These are phyloP conservation scores for Zoysia matrella DNA, from an alignment of 202 grass and related monocot genomes.

Conservation along the genomic window DNA sequence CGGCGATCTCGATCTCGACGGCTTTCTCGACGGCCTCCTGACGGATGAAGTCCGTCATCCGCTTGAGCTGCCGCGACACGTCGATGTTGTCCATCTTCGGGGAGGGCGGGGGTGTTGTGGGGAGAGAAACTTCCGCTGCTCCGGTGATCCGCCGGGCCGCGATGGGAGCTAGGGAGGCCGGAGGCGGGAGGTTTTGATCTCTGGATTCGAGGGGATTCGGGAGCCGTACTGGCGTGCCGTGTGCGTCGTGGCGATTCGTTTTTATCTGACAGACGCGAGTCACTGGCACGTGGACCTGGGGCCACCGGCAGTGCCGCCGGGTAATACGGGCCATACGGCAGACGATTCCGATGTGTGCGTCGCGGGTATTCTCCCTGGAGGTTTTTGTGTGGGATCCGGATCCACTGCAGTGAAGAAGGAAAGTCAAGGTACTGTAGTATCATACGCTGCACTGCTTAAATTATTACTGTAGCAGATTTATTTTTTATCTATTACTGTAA, in stretches of 20 bases:
- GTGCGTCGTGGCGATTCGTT: constrained; percentile 32
- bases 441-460: too few species aligned
- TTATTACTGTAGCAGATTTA: too few species aligned
- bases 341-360: too few species aligned
- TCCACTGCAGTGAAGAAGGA: too few species aligned
- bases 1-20: constrained; percentile 72
- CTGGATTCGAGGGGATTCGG: neutral
- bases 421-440: too few species aligned
- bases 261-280: neutral
- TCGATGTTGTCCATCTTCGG: constrained; percentile 59
- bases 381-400: too few species aligned
- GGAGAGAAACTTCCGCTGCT: neutral
- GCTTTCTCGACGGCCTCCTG: constrained; percentile 79
- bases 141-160: constrained; percentile 35
- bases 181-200: constrained; percentile 12
- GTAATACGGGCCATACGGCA: too few species aligned
- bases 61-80: constrained; percentile 63
- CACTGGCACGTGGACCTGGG: too few species aligned
- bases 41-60: constrained; percentile 79
- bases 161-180: neutral
- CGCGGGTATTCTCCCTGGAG: too few species aligned
- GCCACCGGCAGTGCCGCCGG: too few species aligned
- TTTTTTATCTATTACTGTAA: too few species aligned
- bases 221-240: neutral
- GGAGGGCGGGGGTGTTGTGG: too few species aligned